Conservation (phyloP, 306 rosid species). For the Fragaria vesca region DNA sequence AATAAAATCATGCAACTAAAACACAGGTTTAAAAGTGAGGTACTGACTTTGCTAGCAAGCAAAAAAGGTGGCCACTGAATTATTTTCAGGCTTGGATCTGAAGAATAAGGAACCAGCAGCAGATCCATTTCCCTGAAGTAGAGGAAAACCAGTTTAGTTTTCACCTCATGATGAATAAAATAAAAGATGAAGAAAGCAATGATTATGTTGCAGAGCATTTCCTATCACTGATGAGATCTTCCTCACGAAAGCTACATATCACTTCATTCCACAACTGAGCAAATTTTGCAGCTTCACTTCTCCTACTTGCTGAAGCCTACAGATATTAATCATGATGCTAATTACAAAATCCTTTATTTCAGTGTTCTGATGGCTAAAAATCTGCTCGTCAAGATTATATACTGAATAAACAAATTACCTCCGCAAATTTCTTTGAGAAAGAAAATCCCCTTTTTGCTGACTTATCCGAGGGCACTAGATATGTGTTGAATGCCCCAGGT, state of each 20-base stretch:
- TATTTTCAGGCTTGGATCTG: slow-evolving; percentile 79
- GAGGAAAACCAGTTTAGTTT: slow-evolving; percentile 34
- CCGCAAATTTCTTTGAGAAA: slow-evolving; percentile 73
- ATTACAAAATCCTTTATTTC: slow-evolving; percentile 21
- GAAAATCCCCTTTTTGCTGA: slow-evolving; percentile 66
- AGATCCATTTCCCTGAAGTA: slow-evolving; percentile 94
- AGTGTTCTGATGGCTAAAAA: slow-evolving; percentile 3
- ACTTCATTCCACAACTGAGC: slow-evolving; percentile 97
- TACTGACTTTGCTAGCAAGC: slow-evolving; percentile 93
- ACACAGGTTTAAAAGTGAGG: slow-evolving; percentile 19
- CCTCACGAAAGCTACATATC: slow-evolving; percentile 97
- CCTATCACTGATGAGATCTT: slow-evolving; percentile 90
- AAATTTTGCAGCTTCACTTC: slow-evolving; percentile 98
- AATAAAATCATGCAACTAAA: slow-evolving; percentile 30
- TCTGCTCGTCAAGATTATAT: slow-evolving; percentile 1
- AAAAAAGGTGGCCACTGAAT: slow-evolving; percentile 99
- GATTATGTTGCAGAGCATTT: slow-evolving; percentile 41
- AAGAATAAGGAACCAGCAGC: slow-evolving; percentile 88
- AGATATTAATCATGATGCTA: slow-evolving; percentile 24
- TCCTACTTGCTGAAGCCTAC: slow-evolving; percentile 79
- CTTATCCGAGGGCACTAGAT: slow-evolving; percentile 89
- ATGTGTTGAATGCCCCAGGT: slow-evolving; percentile 94
- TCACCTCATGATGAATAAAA: slow-evolving; percentile 18
- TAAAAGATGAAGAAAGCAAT: slow-evolving; percentile 29
- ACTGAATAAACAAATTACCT: slow-evolving; percentile 43